Conservation (phyloP, 768 basidiomycete species). For the Cyclocybe cylindracea region DNA sequence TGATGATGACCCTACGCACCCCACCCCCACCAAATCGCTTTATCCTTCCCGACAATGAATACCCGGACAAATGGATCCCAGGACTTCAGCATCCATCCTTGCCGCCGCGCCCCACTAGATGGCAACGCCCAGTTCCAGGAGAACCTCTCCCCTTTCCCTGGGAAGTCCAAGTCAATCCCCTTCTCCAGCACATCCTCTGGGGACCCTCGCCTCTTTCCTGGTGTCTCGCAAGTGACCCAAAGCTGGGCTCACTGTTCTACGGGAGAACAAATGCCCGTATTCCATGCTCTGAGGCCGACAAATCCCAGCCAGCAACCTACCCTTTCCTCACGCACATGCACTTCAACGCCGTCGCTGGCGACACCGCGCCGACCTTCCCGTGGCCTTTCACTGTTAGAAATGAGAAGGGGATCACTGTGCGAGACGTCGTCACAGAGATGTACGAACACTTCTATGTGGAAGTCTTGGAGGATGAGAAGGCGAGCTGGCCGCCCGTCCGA, state of each 20-base stretch:
- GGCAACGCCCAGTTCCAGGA: conserved; percentile 41
- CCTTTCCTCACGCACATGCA: conserved; percentile 60
- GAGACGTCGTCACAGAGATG: conserved; percentile 52
- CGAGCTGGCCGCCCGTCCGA: conserved; percentile 33
- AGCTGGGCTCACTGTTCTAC: conserved; percentile 24
- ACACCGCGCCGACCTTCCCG: conserved; percentile 45
- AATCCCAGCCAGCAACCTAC: conserved; percentile 63
- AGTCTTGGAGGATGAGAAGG: conserved; percentile 35
- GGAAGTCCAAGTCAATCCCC: conserved; percentile 57
- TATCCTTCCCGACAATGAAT: conserved; percentile 20
- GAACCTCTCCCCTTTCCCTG: conserved; percentile 46
- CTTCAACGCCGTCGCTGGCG: conserved; percentile 54
- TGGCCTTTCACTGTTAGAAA: conserved; percentile 60
- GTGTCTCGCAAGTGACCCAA: conserved; percentile 39
- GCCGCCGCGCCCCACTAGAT: conserved; percentile 48
- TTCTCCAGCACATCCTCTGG: conserved; percentile 45
- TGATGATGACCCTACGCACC: conserved; percentile 34
- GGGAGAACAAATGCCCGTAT: conserved; percentile 29
- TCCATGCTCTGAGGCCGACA: conserved; percentile 34
- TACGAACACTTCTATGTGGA: conserved; percentile 48
- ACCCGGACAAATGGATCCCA: conserved; percentile 50
- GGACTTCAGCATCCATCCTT: conserved; percentile 48
- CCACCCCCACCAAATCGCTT: conserved; percentile 19
- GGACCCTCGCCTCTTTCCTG: conserved; percentile 47
- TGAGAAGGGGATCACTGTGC: conserved; percentile 44